phyloP scores from a whole-genome alignment of 176 grass and related monocot species.

The Microstegium vimineum region DNA sequence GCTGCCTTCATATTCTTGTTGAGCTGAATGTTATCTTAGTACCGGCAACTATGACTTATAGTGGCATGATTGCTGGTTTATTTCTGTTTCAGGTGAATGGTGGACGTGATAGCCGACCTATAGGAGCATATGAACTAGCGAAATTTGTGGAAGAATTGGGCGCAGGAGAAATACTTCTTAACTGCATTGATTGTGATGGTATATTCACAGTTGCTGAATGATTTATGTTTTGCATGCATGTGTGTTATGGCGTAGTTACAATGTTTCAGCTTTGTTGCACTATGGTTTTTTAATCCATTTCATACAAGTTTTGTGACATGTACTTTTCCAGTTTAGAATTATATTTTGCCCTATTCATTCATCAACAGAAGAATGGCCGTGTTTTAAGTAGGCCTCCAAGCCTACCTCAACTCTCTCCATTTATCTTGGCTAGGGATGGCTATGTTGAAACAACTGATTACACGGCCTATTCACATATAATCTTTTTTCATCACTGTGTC shows the following conservation, averaged over 20 bases:
- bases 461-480: not conserved
- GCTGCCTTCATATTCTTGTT: not conserved
- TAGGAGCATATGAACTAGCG: constrained; percentile 96
- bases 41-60: not conserved
- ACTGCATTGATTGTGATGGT: constrained; percentile 99
- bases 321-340: not conserved
- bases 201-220: constrained; percentile 24
- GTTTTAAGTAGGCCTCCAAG: not conserved
- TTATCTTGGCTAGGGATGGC: not conserved
- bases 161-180: constrained; percentile 92
- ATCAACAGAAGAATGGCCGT: not conserved
- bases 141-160: constrained; percentile 93
- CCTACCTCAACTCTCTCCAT: not conserved
- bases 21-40: not conserved
- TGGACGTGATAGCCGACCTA: constrained; percentile 73
- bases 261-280: not conserved
- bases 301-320: not conserved
- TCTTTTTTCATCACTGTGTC: not conserved
- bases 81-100: constrained; percentile 65
- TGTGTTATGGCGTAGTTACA: not conserved
- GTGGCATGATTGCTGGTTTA: not conserved
- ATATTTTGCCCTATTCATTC: not conserved
- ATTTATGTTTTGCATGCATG: constrained; percentile 11
- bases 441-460: not conserved
- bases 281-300: not conserved